Conservation (phyloP, 2,329 filamentous ascomycete genomes). For the Penicillium aurantiogriseum region DNA sequence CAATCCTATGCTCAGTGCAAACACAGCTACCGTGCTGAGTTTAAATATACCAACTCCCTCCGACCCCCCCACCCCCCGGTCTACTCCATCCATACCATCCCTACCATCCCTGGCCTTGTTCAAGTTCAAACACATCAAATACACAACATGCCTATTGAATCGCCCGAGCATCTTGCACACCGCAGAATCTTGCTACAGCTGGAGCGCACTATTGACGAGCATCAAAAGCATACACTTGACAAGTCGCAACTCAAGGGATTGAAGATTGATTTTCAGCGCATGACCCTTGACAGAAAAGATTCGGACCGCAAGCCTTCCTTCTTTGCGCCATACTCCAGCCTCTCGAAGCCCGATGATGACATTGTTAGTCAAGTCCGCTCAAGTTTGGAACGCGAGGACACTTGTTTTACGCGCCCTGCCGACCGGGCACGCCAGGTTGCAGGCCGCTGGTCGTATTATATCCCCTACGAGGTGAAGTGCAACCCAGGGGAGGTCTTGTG, state of each 20-base stretch:
- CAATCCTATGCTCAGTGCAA: too few relatives aligned
- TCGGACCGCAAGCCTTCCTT: not conserved
- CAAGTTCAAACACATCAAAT: not conserved
- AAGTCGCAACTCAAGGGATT: not conserved
- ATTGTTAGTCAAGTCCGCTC: not conserved
- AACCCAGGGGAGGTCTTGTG: too few relatives aligned
- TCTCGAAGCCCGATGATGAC: not conserved
- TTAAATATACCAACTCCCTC: not conserved
- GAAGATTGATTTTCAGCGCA: not conserved
- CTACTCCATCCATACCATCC: not conserved
- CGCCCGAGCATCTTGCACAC: not conserved
- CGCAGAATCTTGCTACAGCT: not conserved
- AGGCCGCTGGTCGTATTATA: not conserved
- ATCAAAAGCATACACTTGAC: not conserved
- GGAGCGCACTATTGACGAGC: not conserved
- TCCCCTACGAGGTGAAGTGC: not conserved
- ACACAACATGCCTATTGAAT: not conserved
- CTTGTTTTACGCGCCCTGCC: not conserved
- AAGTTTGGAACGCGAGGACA: not conserved
- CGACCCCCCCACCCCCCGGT: not conserved
- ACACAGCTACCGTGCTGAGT: not conserved
- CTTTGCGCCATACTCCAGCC: not conserved
- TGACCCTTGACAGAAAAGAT: not conserved
- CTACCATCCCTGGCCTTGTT: too few relatives aligned
- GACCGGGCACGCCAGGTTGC: not conserved